Conservation (phyloP, 371 early-diverging fungal genomes). For the Mucor indicus region DNA sequence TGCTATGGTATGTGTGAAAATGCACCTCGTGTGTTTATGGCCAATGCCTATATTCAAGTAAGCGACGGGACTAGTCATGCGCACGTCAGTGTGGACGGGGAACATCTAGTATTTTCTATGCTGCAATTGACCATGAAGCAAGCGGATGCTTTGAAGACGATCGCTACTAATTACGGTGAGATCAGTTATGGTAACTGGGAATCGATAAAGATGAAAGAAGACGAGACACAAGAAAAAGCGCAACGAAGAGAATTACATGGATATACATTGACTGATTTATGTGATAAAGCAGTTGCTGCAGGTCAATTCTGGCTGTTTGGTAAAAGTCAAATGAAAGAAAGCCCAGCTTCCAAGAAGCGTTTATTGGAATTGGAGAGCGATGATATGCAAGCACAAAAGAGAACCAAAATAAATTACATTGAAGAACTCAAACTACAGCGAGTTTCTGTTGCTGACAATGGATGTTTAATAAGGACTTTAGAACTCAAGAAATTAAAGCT, state of each 20-base stretch:
- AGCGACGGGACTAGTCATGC: slow-evolving; percentile 23
- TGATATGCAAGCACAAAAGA: too few relatives aligned
- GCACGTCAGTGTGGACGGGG: slow-evolving; percentile 26
- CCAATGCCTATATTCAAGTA: slow-evolving; percentile 15
- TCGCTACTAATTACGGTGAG: slow-evolving; percentile 12
- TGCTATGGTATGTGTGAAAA: slow-evolving; percentile 25
- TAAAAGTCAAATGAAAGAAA: background rate
- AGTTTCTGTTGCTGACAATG: slow-evolving; percentile 1
- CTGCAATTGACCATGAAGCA: slow-evolving; percentile 12
- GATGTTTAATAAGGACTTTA: background rate
- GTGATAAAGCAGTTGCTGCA: background rate
- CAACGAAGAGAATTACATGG: background rate
- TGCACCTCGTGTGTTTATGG: slow-evolving; percentile 12
- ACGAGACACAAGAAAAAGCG: background rate
- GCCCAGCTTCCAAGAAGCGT: too few relatives aligned
- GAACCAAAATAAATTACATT: background rate
- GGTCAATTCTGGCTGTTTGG: slow-evolving; percentile 5
- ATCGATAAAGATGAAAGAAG: background rate
- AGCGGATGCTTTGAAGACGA: slow-evolving; percentile 12
- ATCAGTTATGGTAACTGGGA: slow-evolving; percentile 3
- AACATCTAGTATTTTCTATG: slow-evolving; percentile 21
- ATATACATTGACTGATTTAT: slow-evolving; percentile 1
- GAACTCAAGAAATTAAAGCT: background rate
- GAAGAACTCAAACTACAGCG: background rate
- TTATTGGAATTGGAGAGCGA: too few relatives aligned